phyloP scores from a whole-genome alignment of 2,329 filamentous ascomycete genomes.

The Sporothrix sp. region DNA sequence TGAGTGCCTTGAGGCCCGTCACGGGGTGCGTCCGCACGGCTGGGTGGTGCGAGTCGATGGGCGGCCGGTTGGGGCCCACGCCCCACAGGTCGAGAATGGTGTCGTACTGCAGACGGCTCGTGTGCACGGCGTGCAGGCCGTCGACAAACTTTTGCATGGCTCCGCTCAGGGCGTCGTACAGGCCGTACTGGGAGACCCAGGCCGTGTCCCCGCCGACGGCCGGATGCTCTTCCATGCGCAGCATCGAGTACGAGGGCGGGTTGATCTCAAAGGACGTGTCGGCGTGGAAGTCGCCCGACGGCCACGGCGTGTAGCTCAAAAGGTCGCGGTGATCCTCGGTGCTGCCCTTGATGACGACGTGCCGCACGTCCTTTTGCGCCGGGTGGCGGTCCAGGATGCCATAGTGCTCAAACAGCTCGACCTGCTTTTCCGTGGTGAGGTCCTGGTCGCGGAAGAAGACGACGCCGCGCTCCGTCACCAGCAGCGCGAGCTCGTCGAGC shows the following conservation, averaged over 20 bases:
- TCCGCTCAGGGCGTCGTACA: constrained; percentile 36
- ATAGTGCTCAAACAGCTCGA: constrained; percentile 38
- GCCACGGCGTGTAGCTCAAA: constrained; percentile 38
- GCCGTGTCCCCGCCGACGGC: constrained; percentile 37
- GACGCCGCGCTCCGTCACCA: constrained; percentile 37
- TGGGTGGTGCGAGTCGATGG: constrained; percentile 39
- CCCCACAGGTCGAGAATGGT: constrained; percentile 37
- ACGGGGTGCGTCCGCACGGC: constrained; percentile 40
- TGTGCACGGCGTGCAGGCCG: constrained; percentile 36
- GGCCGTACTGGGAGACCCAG: constrained; percentile 37
- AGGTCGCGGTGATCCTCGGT: constrained; percentile 36
- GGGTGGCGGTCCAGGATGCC: constrained; percentile 39
- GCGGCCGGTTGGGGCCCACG: constrained; percentile 31
- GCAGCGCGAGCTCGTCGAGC: constrained; percentile 40
- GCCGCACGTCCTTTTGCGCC: constrained; percentile 33
- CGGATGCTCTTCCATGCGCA: constrained; percentile 42
- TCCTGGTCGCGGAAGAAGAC: constrained; percentile 41
- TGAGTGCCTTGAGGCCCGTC: constrained; percentile 35
- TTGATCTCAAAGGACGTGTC: constrained; percentile 44
- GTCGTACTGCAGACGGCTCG: constrained; percentile 36
- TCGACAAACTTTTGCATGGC: constrained; percentile 34
- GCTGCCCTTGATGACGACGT: constrained; percentile 36
- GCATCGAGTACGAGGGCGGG: constrained; percentile 39
- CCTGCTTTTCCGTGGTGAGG: constrained; percentile 33
- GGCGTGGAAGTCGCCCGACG: constrained; percentile 36